Evolutionary conservation across 257 asterid species (phyloP).

Genomic region (Dorcoceras hygrometricum): DNA sequence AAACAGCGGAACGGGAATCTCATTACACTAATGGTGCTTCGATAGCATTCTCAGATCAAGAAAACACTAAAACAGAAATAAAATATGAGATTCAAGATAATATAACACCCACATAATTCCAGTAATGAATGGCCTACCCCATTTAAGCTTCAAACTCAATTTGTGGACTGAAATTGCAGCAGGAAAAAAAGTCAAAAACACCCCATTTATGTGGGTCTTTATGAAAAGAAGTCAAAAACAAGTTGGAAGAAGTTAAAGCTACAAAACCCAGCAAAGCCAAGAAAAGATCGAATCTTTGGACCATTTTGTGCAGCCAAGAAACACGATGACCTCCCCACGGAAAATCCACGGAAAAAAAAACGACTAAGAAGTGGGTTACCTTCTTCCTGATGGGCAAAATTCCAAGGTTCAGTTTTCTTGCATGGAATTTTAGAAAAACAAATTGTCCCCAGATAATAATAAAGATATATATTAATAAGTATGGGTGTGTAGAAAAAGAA

Average conservation of each 20-base stretch:
- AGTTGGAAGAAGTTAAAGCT: conserved; percentile 18
- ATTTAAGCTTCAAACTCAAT: neutral
- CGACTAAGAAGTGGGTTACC: conserved; percentile 25
- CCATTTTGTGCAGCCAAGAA: conserved; percentile 9
- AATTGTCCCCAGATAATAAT: neutral
- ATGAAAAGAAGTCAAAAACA: conserved; percentile 2
- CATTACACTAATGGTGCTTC: neutral
- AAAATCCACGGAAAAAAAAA: conserved; percentile 2
- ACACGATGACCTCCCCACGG: conserved; percentile 16
- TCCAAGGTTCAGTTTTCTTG: conserved; percentile 15
- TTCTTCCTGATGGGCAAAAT: conserved; percentile 20
- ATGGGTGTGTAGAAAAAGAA: conserved; percentile 21
- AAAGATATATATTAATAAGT: conserved; percentile 15
- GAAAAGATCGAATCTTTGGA: conserved; percentile 34
- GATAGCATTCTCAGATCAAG: conserved; percentile 2
- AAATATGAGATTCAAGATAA: neutral
- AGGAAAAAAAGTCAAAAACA: neutral
- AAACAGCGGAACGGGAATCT: conserved; percentile 15
- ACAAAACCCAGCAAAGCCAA: conserved; percentile 14
- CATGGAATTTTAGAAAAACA: conserved; percentile 3
- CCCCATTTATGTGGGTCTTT: neutral
- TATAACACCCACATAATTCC: neutral
- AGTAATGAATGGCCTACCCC: neutral
- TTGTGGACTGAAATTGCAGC: neutral
- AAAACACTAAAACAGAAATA: conserved; percentile 2